Conservation (phyloP, 768 basidiomycete genomes). For the Kwoniella shandongensis region DNA sequence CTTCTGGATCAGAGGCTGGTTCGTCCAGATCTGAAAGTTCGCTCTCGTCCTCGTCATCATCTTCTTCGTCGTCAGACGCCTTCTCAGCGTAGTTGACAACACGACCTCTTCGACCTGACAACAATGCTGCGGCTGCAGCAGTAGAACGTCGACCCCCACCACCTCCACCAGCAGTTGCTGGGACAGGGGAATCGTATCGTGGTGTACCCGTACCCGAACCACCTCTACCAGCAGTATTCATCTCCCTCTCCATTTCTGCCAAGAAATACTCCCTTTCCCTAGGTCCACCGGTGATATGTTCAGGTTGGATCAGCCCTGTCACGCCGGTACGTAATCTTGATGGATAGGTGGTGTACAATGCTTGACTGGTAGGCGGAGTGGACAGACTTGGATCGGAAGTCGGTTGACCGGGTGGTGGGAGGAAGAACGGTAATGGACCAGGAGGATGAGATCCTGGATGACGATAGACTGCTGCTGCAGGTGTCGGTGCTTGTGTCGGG, state of each 20-base stretch:
- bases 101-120: constrained; percentile 28
- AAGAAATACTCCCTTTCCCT: constrained; percentile 36
- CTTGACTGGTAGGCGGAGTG: constrained; percentile 59
- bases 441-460: constrained; percentile 27
- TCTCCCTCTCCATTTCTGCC: constrained; percentile 39
- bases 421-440: constrained; percentile 37
- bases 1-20: constrained; percentile 56
- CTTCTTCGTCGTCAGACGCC: constrained; percentile 56
- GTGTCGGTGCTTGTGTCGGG: background rate
- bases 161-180: background rate
- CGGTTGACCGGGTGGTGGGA: constrained; percentile 42
- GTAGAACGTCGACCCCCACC: background rate
- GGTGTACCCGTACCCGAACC: constrained; percentile 36
- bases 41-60: constrained; percentile 81
- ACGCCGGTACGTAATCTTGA: constrained; percentile 88
- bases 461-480: constrained; percentile 15
- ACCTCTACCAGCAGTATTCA: background rate
- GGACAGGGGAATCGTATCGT: constrained; percentile 35
- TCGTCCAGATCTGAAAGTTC: constrained; percentile 74
- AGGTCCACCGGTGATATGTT: constrained; percentile 57
- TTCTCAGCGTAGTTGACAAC: constrained; percentile 51
- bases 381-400: constrained; percentile 30
- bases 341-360: constrained; percentile 75
- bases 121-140: constrained; percentile 2
- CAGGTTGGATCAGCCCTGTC: constrained; percentile 86